Percentiles rank a stretch among this genome's conserved stretches.
These are phyloP conservation scores for Talaromyces sp. DNA, from an alignment of 2,329 filamentous ascomycete species.

Conservation along the genomic window DNA sequence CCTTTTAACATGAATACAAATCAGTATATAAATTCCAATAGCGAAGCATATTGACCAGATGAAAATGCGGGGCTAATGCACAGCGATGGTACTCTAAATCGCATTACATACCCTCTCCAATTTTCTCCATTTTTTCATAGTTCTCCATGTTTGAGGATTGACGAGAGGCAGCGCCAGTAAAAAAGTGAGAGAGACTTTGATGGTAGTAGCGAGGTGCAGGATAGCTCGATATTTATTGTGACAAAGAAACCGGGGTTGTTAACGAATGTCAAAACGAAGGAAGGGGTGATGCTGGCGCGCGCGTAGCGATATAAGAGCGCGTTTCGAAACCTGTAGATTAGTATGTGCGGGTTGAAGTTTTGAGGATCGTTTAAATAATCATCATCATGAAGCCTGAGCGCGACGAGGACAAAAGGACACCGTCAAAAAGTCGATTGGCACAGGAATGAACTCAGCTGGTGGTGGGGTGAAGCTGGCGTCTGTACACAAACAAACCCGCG, in stretches of 20 bases:
- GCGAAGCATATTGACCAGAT: not conserved
- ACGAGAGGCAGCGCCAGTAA: not conserved
- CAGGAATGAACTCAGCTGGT: constrained; percentile 28
- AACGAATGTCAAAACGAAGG: not conserved
- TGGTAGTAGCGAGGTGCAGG: not conserved
- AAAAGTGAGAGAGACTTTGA: not conserved
- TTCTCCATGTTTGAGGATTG: constrained; percentile 64
- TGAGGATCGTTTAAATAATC: not conserved
- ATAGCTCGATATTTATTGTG: not conserved
- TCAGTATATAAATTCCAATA: not conserved
- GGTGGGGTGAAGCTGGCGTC: constrained; percentile 7
- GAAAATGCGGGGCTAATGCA: not conserved
- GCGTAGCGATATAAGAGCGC: not conserved
- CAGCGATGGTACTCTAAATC: not conserved
- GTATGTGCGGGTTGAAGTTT: not conserved
- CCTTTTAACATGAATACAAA: constrained; percentile 45
- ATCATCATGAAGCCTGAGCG: constrained; percentile 39
- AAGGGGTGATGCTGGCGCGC: not conserved
- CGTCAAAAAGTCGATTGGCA: constrained; percentile 36
- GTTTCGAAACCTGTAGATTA: not conserved
- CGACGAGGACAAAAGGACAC: constrained; percentile 28
- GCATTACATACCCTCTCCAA: constrained; percentile 71
- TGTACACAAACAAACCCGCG: constrained; percentile 32
- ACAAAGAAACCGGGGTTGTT: not conserved
- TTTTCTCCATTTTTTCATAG: constrained; percentile 95